A percentile compares a stretch with the other conserved stretches of the same genome.
phyloP scores from a whole-genome alignment of 2,329 filamentous ascomycete species.

The Beauveria sp. region DNA sequence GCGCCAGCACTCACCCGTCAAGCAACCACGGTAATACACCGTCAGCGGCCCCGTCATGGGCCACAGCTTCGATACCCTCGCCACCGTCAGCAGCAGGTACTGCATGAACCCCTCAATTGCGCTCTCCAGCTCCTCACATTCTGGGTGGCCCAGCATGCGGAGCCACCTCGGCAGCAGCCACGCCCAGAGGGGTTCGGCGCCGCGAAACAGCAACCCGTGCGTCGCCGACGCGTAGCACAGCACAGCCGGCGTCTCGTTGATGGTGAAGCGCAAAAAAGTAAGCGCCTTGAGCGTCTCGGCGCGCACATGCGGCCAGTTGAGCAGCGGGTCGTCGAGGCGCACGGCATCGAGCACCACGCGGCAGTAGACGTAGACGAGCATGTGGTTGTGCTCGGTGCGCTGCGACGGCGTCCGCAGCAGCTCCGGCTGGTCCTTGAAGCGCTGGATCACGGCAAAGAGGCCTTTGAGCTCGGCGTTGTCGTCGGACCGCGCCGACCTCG shows the following conservation, averaged over 20 bases:
- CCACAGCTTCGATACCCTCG: constrained; percentile 41
- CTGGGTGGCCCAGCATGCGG: constrained; percentile 45
- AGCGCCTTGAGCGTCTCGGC: constrained; percentile 64
- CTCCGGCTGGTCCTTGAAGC: constrained; percentile 42
- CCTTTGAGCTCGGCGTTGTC: constrained; percentile 69
- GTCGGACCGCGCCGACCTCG: constrained; percentile 52
- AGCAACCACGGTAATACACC: constrained; percentile 41
- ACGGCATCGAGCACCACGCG: constrained; percentile 69
- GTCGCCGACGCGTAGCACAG: constrained; percentile 40
- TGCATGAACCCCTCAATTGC: constrained; percentile 47
- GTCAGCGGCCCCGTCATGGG: constrained; percentile 34
- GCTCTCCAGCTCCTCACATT: constrained; percentile 38
- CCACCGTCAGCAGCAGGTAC: constrained; percentile 38
- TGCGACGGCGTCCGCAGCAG: constrained; percentile 55
- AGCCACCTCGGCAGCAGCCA: constrained; percentile 56
- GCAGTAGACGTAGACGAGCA: constrained; percentile 76
- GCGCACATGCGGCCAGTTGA: constrained; percentile 45
- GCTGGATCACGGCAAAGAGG: constrained; percentile 52
- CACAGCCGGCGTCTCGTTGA: constrained; percentile 68
- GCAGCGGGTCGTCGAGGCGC: constrained; percentile 61
- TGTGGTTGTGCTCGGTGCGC: constrained; percentile 69
- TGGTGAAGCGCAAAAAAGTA: constrained; percentile 65
- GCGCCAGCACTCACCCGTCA: constrained; percentile 33
- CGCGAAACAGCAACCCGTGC: constrained; percentile 41
- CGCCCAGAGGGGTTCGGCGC: constrained; percentile 55